Base-by-base conservation (phyloP, 768 basidiomycete genomes). In the Tephrocybe sp. region DNA sequence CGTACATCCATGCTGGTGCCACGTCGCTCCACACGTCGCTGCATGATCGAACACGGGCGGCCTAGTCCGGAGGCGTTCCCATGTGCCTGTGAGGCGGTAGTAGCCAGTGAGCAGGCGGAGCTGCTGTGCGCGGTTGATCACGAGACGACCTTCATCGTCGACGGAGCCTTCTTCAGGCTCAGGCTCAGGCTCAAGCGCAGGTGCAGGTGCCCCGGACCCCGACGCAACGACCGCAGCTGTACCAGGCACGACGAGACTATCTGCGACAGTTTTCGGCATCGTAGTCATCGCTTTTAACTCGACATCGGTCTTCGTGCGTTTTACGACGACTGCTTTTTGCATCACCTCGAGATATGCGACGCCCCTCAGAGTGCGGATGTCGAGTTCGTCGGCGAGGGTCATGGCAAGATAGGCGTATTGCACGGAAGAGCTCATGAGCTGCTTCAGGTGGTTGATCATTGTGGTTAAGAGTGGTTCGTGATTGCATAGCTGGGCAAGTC, bases 321-420 rank as follows among this genome's bases (percentile, higher is more conserved):
- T 68, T 21, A 79, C 76, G 27, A 78, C 66, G 13, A 69, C 65
- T 1, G 76, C 77, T 56, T 79, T 83, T 58, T 82, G 82, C 78
- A 89, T 82, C n/a, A 87, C 81, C 63, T 85, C 84, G 47, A 87
- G 71, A 65, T 89, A 89, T 32, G 84, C 86, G 1, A 75, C 70
- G 25, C 87, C 86, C 30, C 80, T 75, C 32, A 89, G 69, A 1
- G 71, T 66, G 30, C 78, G 72, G 42, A 89, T 69, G 57, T 82
- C 68, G 24, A 89, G 74, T 51, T 89, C 87, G 57, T 89, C 87
- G 3, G 84, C 80, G 19, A 89, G 76, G 6, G 77, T 75, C 83
- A 89, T 85, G 3, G 86, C 85, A 40, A 87, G 72, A 60, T 85
- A 84, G 5, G 86, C 84, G 59, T 86, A 86, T 52, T 80, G 79